A percentile compares a stretch with the other conserved stretches of the same genome.
Conservation (phyloP, 495 filamentous ascomycete species). For the Aspergillus asperescens region DNA sequence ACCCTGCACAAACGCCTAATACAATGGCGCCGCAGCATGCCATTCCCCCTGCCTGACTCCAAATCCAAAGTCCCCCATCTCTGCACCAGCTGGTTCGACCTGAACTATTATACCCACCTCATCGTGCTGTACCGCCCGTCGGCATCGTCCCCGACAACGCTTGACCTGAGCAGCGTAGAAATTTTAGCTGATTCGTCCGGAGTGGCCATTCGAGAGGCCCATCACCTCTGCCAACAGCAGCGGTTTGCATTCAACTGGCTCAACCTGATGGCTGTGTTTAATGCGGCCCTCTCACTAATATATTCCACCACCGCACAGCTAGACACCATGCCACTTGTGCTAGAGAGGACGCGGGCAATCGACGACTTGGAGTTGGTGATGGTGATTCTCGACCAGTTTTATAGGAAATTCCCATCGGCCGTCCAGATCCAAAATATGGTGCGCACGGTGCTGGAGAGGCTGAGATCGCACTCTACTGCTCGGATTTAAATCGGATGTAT, state of each 20-base stretch:
- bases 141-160: slow-evolving; percentile 25
- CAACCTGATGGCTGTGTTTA: slow-evolving; percentile 35
- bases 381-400: slow-evolving; percentile 30
- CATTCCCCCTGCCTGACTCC: slow-evolving; percentile 36
- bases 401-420: slow-evolving; percentile 30
- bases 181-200: slow-evolving; percentile 29
- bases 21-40: slow-evolving; percentile 38
- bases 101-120: slow-evolving; percentile 38
- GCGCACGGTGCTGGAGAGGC: slow-evolving; percentile 20
- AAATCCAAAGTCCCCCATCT: slow-evolving; percentile 35
- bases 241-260: slow-evolving; percentile 41
- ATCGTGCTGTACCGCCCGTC: slow-evolving; percentile 37
- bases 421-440: slow-evolving; percentile 33
- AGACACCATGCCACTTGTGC: slow-evolving; percentile 18
- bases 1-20: slow-evolving; percentile 31
- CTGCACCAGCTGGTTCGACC: slow-evolving; percentile 36
- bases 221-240: slow-evolving; percentile 30
- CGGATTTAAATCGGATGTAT: too few species aligned
- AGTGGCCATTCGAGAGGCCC: slow-evolving; percentile 36
- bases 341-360: slow-evolving; percentile 24
- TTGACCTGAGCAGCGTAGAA: slow-evolving; percentile 25
- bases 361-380: slow-evolving; percentile 30
- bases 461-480: background rate
- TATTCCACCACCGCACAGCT: slow-evolving; percentile 32
- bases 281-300: slow-evolving; percentile 32